Evolutionary conservation across 148 eudicot species (phyloP).

Genomic region (Silene conica): DNA sequence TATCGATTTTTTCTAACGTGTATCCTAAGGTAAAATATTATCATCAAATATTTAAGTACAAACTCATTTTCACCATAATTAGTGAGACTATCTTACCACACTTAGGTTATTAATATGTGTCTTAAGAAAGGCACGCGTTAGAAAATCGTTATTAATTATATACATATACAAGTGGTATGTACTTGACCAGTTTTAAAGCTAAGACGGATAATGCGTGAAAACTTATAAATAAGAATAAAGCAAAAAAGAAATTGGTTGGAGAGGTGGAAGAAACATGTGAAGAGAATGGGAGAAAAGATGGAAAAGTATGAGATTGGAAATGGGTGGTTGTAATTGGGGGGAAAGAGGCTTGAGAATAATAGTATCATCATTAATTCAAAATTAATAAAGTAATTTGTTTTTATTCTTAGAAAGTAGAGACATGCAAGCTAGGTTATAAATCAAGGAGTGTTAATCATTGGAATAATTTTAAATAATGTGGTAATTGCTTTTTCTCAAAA

Average conservation of each 20-base stretch:
- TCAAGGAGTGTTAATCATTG: constrained; percentile 10
- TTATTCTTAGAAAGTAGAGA: background rate
- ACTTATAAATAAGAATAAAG: too few relatives aligned
- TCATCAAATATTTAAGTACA: too few relatives aligned
- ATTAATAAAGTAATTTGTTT: background rate
- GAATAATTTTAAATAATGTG: constrained; percentile 12
- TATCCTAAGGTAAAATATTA: too few relatives aligned
- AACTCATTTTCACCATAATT: too few relatives aligned
- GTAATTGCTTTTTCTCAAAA: constrained; percentile 1
- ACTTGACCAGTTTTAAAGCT: too few relatives aligned
- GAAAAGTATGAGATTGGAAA: constrained; percentile 29
- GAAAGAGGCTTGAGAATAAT: constrained; percentile 27
- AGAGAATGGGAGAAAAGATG: constrained; percentile 17
- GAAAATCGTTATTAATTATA: too few relatives aligned
- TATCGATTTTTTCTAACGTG: too few relatives aligned
- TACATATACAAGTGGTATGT: too few relatives aligned
- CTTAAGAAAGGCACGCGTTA: too few relatives aligned
- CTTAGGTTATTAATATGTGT: too few relatives aligned
- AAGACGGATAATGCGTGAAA: too few relatives aligned
- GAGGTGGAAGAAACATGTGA: constrained; percentile 28
- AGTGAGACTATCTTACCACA: too few relatives aligned
- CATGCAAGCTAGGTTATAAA: constrained; percentile 2
- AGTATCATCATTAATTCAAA: constrained; percentile 9
- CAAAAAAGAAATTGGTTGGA: constrained; percentile 12
- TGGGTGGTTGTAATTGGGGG: constrained; percentile 38